Base-by-base conservation (phyloP, 139 green algal species). In the Closterium sp. region DNA sequence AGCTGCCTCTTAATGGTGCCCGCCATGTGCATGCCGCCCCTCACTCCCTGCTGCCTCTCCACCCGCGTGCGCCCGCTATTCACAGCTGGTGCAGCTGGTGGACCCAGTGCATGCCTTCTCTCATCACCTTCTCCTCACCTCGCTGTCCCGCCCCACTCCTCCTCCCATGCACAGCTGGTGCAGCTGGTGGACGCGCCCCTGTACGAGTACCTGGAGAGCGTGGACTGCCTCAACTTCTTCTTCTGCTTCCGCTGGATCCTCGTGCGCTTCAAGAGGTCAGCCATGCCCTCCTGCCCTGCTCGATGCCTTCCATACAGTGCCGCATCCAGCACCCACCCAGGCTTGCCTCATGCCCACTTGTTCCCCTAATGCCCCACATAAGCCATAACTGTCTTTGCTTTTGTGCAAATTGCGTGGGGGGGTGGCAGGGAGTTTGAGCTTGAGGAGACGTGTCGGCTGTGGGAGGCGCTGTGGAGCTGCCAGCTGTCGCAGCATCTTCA, bases 161-260 rank as follows among this genome's bases (percentile, higher is more conserved):
- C 9, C 24, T 31, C 79, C 27, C 79, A n/a, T 89, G 7, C 89
- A 0, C 89, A 95, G 92, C 93, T 99, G 89, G 88, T 99, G 92
- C 89, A 96, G 94, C 90, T 98, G 86, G 92, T 99, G 93, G 97
- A 99, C 93, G 96, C 97, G 0, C 95, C 94, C 79, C 95, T 99
- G 70, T 93, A 98, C 85, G 95, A 95, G 24, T 95, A 96, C 93
- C 93, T 99, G 50, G 92, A 95, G 90, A 86, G 85, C 2, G 73
- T 92, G 1, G 97, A 97, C 93, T 97, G 95, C 92, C 94, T 97
- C 38, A 96, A 96, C 95, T 97, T 97, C 94, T 98, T 98, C 96
- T 99, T 98, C 94, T 95, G 91, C 93, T 99, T 98, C 94, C 95
- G 97, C 34, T 99, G 97, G 97, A 73, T 99, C 31, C 97, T 99